Conservation (phyloP, 1,284 basidiomycete genomes). For the Cystobasidium pallidum region DNA sequence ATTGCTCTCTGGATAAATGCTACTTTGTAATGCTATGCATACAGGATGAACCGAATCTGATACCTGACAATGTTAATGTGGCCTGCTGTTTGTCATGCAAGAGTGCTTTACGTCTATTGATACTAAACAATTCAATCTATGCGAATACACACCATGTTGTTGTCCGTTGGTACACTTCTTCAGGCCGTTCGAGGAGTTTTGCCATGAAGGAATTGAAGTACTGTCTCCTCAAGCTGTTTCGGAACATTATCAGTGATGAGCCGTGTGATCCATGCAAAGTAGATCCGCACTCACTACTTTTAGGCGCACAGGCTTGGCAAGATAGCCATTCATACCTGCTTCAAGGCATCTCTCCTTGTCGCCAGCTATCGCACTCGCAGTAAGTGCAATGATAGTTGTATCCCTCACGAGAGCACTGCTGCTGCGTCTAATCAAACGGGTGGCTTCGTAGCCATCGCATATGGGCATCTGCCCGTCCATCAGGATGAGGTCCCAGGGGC, state of each 20-base stretch:
- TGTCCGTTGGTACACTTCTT: too few relatives aligned
- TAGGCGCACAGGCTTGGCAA: constrained; percentile 48
- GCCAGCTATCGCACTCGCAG: constrained; percentile 50
- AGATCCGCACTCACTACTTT: constrained; percentile 19
- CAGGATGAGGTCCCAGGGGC: constrained; percentile 47
- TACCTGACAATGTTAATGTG: too few relatives aligned
- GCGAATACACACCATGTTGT: too few relatives aligned
- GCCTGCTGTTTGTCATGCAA: too few relatives aligned
- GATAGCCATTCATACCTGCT: constrained; percentile 49
- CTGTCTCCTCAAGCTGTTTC: constrained; percentile 19
- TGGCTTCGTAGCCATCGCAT: constrained; percentile 50
- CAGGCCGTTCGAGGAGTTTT: neutral
- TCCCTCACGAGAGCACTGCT: constrained; percentile 15
- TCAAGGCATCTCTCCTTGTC: constrained; percentile 49
- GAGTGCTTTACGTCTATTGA: too few relatives aligned
- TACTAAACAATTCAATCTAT: too few relatives aligned
- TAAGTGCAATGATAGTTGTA: constrained; percentile 50
- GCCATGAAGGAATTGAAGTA: constrained; percentile 2
- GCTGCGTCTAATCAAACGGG: constrained; percentile 45
- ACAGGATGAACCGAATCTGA: too few relatives aligned
- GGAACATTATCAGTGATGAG: neutral
- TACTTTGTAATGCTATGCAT: too few relatives aligned
- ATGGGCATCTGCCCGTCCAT: constrained; percentile 51
- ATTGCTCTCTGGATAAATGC: too few relatives aligned
- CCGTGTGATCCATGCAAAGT: neutral